Evolutionary conservation across 805 yeast species (phyloP), one percentile per base, ranked within the genome.

Genomic region (Barnettozyma populi): DNA sequence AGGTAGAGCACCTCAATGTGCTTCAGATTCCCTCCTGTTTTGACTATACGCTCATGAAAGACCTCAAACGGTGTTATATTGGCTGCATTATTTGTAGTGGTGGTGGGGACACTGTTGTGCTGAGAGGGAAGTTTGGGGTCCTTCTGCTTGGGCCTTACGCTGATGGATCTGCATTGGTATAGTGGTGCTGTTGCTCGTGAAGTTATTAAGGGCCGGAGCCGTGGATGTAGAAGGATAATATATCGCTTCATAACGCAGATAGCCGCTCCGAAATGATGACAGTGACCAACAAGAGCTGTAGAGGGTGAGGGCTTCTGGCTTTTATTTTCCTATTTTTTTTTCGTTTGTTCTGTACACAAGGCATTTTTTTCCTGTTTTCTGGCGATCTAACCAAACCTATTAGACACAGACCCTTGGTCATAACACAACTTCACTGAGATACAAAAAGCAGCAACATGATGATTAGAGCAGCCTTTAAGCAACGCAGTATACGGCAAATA

Each of bases 11-110:
- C 27, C 24, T 51, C 54, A 3, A 37, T 18, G 5, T 41, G 16
- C 11, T 39, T 43, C 19, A 51, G 27, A 43, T 51, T 51, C 18
- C 52, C 54, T 36, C 46, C 54, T 2, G 54, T 51, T 19, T 49
- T 48, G 11, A 29, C 5, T 7, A 51, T 11, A 39, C 42, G 42
- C 19, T 39, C n/a, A n/a, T 25, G 13, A n/a, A 39, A 39, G 21
- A 18, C n/a, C 5, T 24, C 23, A 25, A 39, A 39, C 6, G 34
- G 34, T 8, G 42, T 14, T 4, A 16, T 20, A 16, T 36, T 14
- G 19, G 42, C 4, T 6, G 16, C 20, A 9, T 36, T 14, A 9
- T 6, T 19, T 7, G 24, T 19, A 19, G 16, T 14, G 4, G 16
- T 20, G 18, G 27, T 11, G 29, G 9, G 7, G 13, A 3, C 13